A percentile compares a stretch with the other conserved stretches of the same genome.
Conservation (phyloP, 768 basidiomycete genomes). For the Tylopilus plumbeoviolaceoides region DNA sequence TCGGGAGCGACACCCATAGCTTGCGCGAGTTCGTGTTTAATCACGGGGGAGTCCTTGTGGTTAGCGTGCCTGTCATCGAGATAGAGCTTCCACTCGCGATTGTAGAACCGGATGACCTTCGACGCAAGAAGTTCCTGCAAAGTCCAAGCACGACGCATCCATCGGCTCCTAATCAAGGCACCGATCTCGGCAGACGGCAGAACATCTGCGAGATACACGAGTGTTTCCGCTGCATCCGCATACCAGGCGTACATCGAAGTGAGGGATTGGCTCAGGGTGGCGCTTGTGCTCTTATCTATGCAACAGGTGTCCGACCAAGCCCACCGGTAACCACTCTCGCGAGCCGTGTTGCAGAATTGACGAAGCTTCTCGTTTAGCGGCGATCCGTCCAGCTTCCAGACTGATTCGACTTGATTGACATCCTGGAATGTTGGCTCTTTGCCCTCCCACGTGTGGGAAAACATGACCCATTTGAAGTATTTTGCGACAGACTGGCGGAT, state of each 20-base stretch:
- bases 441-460: neutral
- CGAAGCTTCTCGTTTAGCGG: neutral
- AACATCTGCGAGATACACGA: neutral
- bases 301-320: neutral
- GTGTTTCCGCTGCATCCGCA: neutral
- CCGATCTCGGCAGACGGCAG: neutral
- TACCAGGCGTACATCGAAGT: neutral
- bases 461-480: neutral
- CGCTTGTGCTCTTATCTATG: neutral
- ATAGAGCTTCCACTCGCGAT: conserved; percentile 6
- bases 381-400: neutral
- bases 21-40: conserved; percentile 7
- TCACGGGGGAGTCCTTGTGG: neutral
- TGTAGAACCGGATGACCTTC: conserved; percentile 11
- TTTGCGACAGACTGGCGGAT: neutral
- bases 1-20: conserved; percentile 1
- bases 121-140: conserved; percentile 4
- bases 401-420: neutral
- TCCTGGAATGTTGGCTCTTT: neutral
- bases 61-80: conserved; percentile 1
- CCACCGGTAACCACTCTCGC: neutral
- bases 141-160: neutral
- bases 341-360: neutral
- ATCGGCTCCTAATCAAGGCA: neutral
- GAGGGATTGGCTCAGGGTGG: neutral